Evolutionary conservation across 495 filamentous ascomycete genomes (phyloP), one percentile per base, ranked within the genome.

Genomic region (Aspergillus nanangensis): DNA sequence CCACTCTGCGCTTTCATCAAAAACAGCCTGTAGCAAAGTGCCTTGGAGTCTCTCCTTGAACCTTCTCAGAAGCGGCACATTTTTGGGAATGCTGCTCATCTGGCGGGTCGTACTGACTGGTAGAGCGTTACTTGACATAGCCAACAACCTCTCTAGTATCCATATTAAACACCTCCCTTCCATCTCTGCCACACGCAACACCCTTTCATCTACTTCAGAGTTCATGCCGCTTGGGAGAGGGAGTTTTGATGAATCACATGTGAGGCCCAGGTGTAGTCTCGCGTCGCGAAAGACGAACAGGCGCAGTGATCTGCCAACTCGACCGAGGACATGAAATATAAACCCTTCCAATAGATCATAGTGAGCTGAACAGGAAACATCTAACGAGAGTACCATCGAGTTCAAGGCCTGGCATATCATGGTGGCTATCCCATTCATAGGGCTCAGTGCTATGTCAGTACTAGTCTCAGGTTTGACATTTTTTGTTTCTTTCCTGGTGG

Each of bases 11-110:
- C 62, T 51, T 22, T 41, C 11, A 21, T 67, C 68, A 34, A 71
- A 75, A 1, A 74, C 56, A 2, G 67, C 61, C 35, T 62, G 64
- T 8, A 71, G 52, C 4, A 76, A 58, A 8, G 68, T 74, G 36
- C 56, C 61, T 43, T 75, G 71, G 4, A 77, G 38, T 21, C 49
- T 51, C 19, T 52, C 53, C 36, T 60, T 73, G 4, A 57, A 48
- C 7, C 43, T 60, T 1, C 38, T 29, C 8, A 65, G 13, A 34
- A 69, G 58, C 20, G 42, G 19, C 17, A 33, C 36, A 7, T 15
- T 23, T n/a, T 7, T 20, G 17, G 14, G 18, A 8, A 27, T 18
- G 8, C 7, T 34, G 18, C 20, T 17, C 25, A n/a, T 4, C 14
- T 17, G 39, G 31, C 4, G 51, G 23, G 5, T 29, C 15, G 0